Evolutionary conservation across 2,329 filamentous ascomycete genomes (phyloP).

Genomic region (Parastagonospora nodorum): DNA sequence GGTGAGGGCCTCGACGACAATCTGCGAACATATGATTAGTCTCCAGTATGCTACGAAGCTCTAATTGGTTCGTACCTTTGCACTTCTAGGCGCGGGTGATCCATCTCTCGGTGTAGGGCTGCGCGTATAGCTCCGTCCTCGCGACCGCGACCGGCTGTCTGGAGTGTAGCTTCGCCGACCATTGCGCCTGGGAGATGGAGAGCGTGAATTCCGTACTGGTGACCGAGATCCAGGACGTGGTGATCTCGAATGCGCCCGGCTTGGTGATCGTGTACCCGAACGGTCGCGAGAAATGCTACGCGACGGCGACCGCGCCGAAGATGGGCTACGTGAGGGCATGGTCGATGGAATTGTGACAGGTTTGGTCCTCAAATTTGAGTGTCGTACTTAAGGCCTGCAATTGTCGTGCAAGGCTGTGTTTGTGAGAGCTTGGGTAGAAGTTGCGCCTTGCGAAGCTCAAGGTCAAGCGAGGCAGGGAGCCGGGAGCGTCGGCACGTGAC

Average conservation of each 20-base stretch:
- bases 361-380: too few species aligned
- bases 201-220: conserved; percentile 16
- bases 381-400: too few species aligned
- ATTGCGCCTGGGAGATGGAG: conserved; percentile 41
- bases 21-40: conserved; percentile 56
- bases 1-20: conserved; percentile 93
- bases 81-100: conserved; percentile 43
- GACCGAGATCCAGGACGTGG: conserved; percentile 43
- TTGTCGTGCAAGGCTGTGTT: too few species aligned
- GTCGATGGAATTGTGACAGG: not conserved
- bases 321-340: conserved; percentile 34
- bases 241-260: conserved; percentile 33
- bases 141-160: conserved; percentile 33
- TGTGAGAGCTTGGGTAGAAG: too few species aligned
- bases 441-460: too few species aligned
- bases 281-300: conserved; percentile 49
- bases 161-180: conserved; percentile 42
- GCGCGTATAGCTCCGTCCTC: conserved; percentile 42
- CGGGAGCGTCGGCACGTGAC: too few species aligned
- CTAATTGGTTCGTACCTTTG: conserved; percentile 39
- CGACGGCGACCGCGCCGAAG: conserved; percentile 25
- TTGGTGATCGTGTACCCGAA: conserved; percentile 41
- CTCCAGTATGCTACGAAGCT: not conserved
- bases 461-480: too few species aligned
- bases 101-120: conserved; percentile 41